A percentile compares a stretch with the other conserved stretches of the same genome.
phyloP scores from a whole-genome alignment of 2,329 filamentous ascomycete genomes.

The Trichoderma asperellum region DNA sequence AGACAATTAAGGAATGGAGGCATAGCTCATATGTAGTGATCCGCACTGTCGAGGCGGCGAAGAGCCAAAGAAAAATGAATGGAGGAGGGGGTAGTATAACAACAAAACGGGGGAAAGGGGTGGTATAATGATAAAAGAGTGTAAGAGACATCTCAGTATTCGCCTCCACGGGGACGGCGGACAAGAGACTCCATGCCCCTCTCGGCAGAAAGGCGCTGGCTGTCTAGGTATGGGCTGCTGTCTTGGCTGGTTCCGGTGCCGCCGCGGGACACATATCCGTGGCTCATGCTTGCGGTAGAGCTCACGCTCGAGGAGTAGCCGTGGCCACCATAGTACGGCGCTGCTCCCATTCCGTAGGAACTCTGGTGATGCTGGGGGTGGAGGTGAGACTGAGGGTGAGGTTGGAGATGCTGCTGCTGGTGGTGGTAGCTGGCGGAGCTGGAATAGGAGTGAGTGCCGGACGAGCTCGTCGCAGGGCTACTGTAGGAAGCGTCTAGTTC shows the following conservation, averaged over 20 bases:
- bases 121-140: neutral
- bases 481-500: conserved; percentile 62
- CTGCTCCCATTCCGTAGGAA: conserved; percentile 35
- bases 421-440: conserved; percentile 41
- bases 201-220: conserved; percentile 57
- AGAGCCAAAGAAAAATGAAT: neutral
- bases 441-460: conserved; percentile 48
- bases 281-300: conserved; percentile 48
- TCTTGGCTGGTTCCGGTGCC: conserved; percentile 41
- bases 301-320: conserved; percentile 61
- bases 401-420: conserved; percentile 36
- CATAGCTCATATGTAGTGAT: neutral
- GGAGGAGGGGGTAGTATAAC: neutral
- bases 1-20: conserved; percentile 1
- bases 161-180: conserved; percentile 50
- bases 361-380: conserved; percentile 31
- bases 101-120: neutral
- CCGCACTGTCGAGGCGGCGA: neutral
- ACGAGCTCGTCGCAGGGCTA: conserved; percentile 56
- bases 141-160: conserved; percentile 28
- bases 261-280: conserved; percentile 40
- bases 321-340: conserved; percentile 39
- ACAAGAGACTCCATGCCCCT: conserved; percentile 66
- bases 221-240: conserved; percentile 53
- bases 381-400: conserved; percentile 31